Conservation (phyloP, 257 asterid genomes). For the Galeopsis tetrahit region DNA sequence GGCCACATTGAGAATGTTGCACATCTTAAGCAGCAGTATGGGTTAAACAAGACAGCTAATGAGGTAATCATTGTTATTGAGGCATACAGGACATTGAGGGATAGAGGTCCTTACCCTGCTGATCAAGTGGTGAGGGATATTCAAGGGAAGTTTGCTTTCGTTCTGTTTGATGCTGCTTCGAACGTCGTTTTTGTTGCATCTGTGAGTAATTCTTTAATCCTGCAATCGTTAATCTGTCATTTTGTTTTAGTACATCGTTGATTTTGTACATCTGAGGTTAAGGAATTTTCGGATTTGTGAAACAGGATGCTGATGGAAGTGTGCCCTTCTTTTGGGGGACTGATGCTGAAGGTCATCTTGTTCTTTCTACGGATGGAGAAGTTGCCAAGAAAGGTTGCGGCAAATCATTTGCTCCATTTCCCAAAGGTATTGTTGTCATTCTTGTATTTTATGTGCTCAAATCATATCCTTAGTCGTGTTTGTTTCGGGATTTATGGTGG, state of each 20-base stretch:
- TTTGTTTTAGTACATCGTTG: background rate
- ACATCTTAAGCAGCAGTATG: constrained; percentile 91
- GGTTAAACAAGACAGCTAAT: constrained; percentile 81
- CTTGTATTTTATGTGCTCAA: background rate
- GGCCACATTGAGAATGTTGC: constrained; percentile 94
- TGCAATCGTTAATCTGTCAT: background rate
- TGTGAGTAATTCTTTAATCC: constrained; percentile 49
- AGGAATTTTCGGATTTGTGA: constrained; percentile 7
- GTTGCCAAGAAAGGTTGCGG: constrained; percentile 91
- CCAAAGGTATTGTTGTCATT: constrained; percentile 62
- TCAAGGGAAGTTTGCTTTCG: constrained; percentile 79
- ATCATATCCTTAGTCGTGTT: background rate
- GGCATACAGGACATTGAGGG: constrained; percentile 93
- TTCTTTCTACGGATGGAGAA: constrained; percentile 74
- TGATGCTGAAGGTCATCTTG: constrained; percentile 85
- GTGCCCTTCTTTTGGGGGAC: constrained; percentile 93
- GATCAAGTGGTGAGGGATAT: constrained; percentile 92
- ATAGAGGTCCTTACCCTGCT: constrained; percentile 96
- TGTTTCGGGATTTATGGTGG: too few species aligned
- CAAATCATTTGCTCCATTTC: constrained; percentile 86
- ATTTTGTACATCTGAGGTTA: background rate
- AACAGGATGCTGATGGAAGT: constrained; percentile 76
- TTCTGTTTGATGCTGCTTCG: constrained; percentile 69
- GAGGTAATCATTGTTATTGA: constrained; percentile 89
- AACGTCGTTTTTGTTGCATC: constrained; percentile 70